Percentiles rank a stretch among this genome's conserved stretches.
phyloP scores from a whole-genome alignment of 2,329 filamentous ascomycete genomes.

The Ilyonectria mors-panacis region DNA sequence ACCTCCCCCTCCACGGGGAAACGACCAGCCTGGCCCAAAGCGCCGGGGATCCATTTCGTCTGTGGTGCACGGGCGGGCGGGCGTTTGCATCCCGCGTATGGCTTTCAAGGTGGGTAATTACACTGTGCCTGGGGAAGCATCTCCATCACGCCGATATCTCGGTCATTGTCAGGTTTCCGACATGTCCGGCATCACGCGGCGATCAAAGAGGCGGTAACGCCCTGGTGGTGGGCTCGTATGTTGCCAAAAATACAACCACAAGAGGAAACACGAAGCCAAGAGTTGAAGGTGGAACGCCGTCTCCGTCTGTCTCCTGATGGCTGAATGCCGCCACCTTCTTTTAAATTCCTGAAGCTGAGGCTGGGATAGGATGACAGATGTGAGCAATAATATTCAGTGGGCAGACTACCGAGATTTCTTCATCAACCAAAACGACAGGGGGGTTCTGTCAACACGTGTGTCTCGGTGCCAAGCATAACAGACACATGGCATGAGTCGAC shows the following conservation, averaged over 20 bases:
- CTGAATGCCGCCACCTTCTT: constrained; percentile 20
- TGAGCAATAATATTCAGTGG: constrained; percentile 26
- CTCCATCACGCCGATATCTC: constrained; percentile 22
- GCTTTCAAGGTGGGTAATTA: constrained; percentile 2
- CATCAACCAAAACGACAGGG: constrained; percentile 35
- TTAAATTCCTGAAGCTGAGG: constrained; percentile 38
- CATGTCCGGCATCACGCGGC: constrained; percentile 16
- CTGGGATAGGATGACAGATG: constrained; percentile 36
- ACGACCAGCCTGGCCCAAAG: constrained; percentile 11
- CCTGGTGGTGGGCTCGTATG: constrained; percentile 30
- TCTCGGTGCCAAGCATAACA: neutral
- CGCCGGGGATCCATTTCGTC: constrained; percentile 16
- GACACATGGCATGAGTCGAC: neutral
- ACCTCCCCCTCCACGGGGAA: constrained; percentile 25
- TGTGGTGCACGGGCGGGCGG: constrained; percentile 17
- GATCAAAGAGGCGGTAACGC: constrained; percentile 28
- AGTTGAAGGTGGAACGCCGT: constrained; percentile 5
- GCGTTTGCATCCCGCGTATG: constrained; percentile 10
- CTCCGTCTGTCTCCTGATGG: constrained; percentile 3
- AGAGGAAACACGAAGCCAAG: constrained; percentile 17
- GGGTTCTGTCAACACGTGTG: constrained; percentile 20
- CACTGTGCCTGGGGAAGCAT: neutral
- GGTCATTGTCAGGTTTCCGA: constrained; percentile 6
- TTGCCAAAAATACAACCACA: constrained; percentile 23
- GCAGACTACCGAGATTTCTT: constrained; percentile 40